Evolutionary conservation across 768 basidiomycete genomes (phyloP).

Genomic region (Collybia mongolica): DNA sequence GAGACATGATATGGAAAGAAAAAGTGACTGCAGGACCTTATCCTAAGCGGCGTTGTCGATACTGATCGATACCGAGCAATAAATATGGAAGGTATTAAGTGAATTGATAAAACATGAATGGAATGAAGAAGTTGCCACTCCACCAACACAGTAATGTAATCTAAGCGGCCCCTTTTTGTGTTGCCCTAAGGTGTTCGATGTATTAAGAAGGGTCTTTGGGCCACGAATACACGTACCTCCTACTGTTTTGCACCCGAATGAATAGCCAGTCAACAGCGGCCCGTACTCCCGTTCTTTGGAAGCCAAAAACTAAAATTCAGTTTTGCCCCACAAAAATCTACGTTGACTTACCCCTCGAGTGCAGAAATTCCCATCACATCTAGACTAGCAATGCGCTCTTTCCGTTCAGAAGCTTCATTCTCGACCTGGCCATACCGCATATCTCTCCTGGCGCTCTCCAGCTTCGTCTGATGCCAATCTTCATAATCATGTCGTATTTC

Average conservation of each 20-base stretch:
- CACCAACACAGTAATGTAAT: no score
- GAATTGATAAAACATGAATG: no score
- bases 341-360: constrained; percentile 72
- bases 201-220: background rate
- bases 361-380: constrained; percentile 92
- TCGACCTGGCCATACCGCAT: constrained; percentile 45
- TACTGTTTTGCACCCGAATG: constrained; percentile 87
- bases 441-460: constrained; percentile 64
- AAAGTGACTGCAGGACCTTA: no score
- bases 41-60: no score
- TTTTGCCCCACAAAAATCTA: background rate
- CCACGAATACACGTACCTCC: constrained; percentile 42
- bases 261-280: constrained; percentile 95
- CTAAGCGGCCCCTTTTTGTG: constrained; percentile 18
- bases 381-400: constrained; percentile 68
- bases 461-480: constrained; percentile 77
- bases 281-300: constrained; percentile 75
- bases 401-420: constrained; percentile 39
- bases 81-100: no score
- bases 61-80: no score
- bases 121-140: no score
- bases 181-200: constrained; percentile 14
- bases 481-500: constrained; percentile 91
- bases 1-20: no score
- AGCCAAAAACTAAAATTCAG: background rate